A percentile compares a stretch with the other conserved stretches of the same genome.
phyloP scores from a whole-genome alignment of 177 flowering plant species.

The Telopea speciosissima region DNA sequence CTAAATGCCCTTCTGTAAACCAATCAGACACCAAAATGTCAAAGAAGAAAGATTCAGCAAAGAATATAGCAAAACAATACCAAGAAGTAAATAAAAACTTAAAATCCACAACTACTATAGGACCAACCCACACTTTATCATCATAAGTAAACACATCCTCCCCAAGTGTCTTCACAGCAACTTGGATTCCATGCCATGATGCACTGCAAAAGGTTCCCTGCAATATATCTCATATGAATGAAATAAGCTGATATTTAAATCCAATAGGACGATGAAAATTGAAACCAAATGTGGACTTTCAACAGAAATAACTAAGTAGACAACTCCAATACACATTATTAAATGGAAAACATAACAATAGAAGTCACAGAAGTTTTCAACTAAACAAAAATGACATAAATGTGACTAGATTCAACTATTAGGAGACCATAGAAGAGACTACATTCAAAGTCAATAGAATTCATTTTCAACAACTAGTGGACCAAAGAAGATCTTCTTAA shows the following conservation, averaged over 20 bases:
- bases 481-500: too few relatives aligned
- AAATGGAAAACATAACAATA: background rate
- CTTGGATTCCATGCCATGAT: slow-evolving; percentile 86
- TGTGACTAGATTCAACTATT: background rate
- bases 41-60: slow-evolving; percentile 5
- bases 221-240: background rate
- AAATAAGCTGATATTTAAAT: background rate
- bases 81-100: background rate
- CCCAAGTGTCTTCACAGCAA: slow-evolving; percentile 82
- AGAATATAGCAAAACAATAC: background rate
- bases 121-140: slow-evolving; percentile 81
- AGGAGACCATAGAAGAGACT: too few relatives aligned
- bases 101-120: slow-evolving; percentile 8
- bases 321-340: background rate
- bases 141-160: slow-evolving; percentile 71
- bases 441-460: too few relatives aligned
- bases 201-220: slow-evolving; percentile 87
- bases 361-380: background rate
- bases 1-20: slow-evolving; percentile 70
- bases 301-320: background rate
- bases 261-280: background rate
- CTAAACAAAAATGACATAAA: background rate
- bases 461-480: too few relatives aligned
- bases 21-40: background rate
- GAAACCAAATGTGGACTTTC: background rate